These are phyloP conservation scores for Coemansia sp. DNA, from an alignment of 192 early-diverging fungal species.

Conservation along the genomic window DNA sequence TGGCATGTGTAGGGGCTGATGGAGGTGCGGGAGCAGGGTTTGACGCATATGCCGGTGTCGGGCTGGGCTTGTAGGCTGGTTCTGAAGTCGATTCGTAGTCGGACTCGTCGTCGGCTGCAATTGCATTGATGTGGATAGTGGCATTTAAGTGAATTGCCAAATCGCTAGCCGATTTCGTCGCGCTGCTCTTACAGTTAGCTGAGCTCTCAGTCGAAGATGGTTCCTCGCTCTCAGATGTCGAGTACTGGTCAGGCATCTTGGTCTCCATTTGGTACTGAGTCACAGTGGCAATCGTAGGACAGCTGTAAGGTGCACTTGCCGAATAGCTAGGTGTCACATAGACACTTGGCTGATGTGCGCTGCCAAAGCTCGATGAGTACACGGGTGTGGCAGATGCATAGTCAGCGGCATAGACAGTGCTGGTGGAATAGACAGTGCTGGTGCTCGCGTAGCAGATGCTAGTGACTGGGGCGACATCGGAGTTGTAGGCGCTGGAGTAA, in stretches of 20 bases:
- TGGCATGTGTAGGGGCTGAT: neutral
- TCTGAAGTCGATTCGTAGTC: conserved; percentile 3
- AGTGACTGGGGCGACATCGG: conserved; percentile 14
- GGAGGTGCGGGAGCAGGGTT: neutral
- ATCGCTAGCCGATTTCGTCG: neutral
- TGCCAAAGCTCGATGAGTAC: neutral
- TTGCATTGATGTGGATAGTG: neutral
- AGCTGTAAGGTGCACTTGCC: neutral
- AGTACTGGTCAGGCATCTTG: neutral
- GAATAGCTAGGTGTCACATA: neutral
- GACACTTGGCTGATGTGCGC: neutral
- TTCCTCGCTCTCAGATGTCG: neutral
- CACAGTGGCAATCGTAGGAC: neutral
- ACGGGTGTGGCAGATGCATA: neutral
- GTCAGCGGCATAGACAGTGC: conserved; percentile 30
- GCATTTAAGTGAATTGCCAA: neutral
- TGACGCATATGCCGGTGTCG: neutral
- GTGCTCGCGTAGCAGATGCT: conserved; percentile 20
- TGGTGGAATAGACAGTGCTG: conserved; percentile 25
- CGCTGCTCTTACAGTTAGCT: neutral
- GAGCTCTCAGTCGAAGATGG: neutral
- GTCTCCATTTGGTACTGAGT: neutral
- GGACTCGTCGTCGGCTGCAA: conserved; percentile 9
- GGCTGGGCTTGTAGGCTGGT: neutral
- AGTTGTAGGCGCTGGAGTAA: neutral